Conservation (phyloP, 495 filamentous ascomycete genomes). For the Chlorociboria aeruginascens region DNA sequence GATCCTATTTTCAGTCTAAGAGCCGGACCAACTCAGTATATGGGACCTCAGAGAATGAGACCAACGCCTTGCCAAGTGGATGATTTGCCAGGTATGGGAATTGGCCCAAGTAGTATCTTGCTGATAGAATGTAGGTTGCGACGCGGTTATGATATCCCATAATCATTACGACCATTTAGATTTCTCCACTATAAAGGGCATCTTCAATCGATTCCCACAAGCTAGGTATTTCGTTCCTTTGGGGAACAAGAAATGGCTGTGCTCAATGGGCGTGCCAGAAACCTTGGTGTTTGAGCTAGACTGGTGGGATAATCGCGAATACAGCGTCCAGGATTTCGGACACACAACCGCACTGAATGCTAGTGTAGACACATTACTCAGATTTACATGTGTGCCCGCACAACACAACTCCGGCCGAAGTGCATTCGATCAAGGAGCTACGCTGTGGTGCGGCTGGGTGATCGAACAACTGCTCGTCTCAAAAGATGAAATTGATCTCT, state of each 20-base stretch:
- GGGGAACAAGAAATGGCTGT: conserved; percentile 81
- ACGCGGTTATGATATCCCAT: conserved; percentile 85
- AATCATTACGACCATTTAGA: conserved; percentile 94
- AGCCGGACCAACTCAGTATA: conserved; percentile 31
- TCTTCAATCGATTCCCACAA: conserved; percentile 59
- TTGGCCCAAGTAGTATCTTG: neutral
- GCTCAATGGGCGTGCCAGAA: conserved; percentile 38
- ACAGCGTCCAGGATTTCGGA: conserved; percentile 22
- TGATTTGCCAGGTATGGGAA: conserved; percentile 31
- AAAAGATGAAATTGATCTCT: conserved; percentile 53
- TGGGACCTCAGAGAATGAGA: conserved; percentile 38
- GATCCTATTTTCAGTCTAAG: conserved; percentile 44
- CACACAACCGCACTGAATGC: conserved; percentile 13
- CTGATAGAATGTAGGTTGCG: conserved; percentile 23
- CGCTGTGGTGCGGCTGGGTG: conserved; percentile 45
- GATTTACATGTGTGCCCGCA: conserved; percentile 67
- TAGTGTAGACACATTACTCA: conserved; percentile 19
- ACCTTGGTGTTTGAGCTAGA: conserved; percentile 76
- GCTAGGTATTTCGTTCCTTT: conserved; percentile 82
- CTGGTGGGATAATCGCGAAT: conserved; percentile 63
- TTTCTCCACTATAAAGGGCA: conserved; percentile 53
- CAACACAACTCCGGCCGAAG: conserved; percentile 70
- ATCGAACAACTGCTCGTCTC: conserved; percentile 31
- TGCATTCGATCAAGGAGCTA: conserved; percentile 42
- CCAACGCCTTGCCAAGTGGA: conserved; percentile 34